Conservation (phyloP, 805 yeast species). For the Suhomyces canberraensis region DNA sequence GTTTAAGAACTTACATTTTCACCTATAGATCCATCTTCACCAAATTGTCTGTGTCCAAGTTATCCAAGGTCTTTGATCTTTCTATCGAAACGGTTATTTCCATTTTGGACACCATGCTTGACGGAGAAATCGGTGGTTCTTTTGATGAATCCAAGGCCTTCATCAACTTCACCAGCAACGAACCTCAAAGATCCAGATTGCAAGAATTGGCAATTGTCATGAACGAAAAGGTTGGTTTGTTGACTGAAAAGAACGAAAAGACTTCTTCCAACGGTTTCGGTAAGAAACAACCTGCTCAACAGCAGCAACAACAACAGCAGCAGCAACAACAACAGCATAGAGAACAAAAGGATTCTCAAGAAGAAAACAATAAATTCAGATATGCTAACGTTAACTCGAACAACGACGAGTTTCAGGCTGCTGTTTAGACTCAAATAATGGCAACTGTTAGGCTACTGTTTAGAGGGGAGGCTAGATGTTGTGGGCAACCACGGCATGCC, state of each 20-base stretch:
- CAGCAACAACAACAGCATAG: constrained; percentile 17
- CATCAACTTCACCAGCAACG: constrained; percentile 62
- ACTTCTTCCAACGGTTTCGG: constrained; percentile 72
- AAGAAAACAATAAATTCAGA: constrained; percentile 41
- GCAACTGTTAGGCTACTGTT: constrained; percentile 39
- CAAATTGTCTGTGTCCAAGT: constrained; percentile 64
- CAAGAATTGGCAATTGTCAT: constrained; percentile 84
- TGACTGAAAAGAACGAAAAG: constrained; percentile 83
- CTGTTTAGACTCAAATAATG: constrained; percentile 32
- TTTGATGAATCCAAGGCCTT: constrained; percentile 64
- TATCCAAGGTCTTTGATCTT: constrained; percentile 67
- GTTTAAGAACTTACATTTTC: constrained; percentile 88
- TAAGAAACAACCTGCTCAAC: constrained; percentile 37
- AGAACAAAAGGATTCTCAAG: constrained; percentile 29
- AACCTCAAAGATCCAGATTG: constrained; percentile 76
- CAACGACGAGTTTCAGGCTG: constrained; percentile 43
- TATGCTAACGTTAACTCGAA: constrained; percentile 43
- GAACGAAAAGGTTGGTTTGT: constrained; percentile 74
- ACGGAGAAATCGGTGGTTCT: constrained; percentile 70
- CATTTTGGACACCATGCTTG: constrained; percentile 71
- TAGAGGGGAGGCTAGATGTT: too few species aligned
- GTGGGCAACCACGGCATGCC: too few species aligned
- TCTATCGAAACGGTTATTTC: constrained; percentile 53
- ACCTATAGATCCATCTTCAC: constrained; percentile 75
- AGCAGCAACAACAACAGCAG: constrained; percentile 35